These are phyloP conservation scores for Linum usitatissimum DNA, from an alignment of 345 rosid genomes.

Conservation along the genomic window DNA sequence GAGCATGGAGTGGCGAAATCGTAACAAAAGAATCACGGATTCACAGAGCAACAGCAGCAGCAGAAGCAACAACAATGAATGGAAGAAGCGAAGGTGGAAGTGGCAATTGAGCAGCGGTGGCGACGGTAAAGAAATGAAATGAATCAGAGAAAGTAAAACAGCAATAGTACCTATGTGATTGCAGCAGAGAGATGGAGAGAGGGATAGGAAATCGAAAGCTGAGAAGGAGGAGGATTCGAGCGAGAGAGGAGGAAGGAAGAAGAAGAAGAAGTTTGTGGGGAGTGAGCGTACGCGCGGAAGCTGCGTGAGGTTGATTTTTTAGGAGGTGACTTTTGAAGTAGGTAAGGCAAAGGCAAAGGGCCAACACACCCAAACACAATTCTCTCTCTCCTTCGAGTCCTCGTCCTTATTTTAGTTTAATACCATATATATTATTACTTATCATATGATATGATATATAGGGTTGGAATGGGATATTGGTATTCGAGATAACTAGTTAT, in stretches of 20 bases:
- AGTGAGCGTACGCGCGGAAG: background rate
- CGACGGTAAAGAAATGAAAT: background rate
- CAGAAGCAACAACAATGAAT: background rate
- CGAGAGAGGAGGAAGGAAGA: background rate
- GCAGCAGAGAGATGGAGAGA: background rate
- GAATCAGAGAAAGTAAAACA: background rate
- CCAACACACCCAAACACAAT: no score
- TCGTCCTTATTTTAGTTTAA: no score
- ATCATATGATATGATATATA: no score
- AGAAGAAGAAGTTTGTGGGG: background rate
- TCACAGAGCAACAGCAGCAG: background rate
- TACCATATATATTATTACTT: no score
- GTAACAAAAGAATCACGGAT: background rate
- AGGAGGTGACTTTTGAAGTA: background rate
- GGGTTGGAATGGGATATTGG: no score
- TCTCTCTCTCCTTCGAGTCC: no score
- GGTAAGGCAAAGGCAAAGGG: background rate
- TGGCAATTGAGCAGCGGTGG: background rate
- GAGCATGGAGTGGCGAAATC: background rate
- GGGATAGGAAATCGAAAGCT: background rate
- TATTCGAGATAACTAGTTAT: no score
- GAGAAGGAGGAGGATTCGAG: background rate
- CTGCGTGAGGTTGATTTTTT: background rate
- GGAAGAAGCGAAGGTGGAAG: background rate
- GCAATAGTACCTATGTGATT: background rate